Evolutionary conservation across 345 rosid species (phyloP), one percentile per base, ranked within the genome.

Genomic region (Eucalyptus lansdowneana): DNA sequence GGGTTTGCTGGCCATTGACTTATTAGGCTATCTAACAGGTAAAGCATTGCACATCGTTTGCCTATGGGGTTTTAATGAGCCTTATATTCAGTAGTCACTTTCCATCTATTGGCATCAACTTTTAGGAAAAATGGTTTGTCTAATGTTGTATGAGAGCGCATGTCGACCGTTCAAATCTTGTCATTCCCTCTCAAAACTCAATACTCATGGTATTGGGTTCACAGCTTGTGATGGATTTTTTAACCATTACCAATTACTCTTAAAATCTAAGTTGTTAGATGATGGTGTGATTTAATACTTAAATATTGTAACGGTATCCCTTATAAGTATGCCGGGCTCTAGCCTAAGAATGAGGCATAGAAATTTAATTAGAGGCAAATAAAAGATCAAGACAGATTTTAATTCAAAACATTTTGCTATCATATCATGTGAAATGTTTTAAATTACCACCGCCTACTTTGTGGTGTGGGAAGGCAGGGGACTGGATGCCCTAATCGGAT

Each of bases 311-410:
- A n/a, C n/a, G n/a, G n/a, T n/a, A n/a, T n/a, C n/a, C n/a, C n/a
- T n/a, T n/a, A n/a, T n/a, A n/a, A n/a, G n/a, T 53, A 53, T 17
- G 4, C 24, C 0, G 2, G 5, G 0, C 0, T 53, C 56, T 7
- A 53, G 56, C 24, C 56, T 53, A 19, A 53, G 4, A 19, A 0
- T 53, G 56, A 19, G 0, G 0, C 0, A 50, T 50, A 16, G 0
- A 50, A 50, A 50, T 50, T 50, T 50, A 50, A 50, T 50, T 15
- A 3, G 54, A 50, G 54, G 58, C 58, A 53, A 19, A 53, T 19
- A 53, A 21, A 53, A 53, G 5, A 0, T 53, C 2, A 53, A 53
- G 58, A 53, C 25, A 53, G 11, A 53, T 53, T 53, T 19, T 0
- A 53, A 53, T 53, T 53, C 0, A 53, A 1, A 8, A 53, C 0